Conservation (phyloP, 2,329 filamentous ascomycete genomes). For the Xylaria sp. region DNA sequence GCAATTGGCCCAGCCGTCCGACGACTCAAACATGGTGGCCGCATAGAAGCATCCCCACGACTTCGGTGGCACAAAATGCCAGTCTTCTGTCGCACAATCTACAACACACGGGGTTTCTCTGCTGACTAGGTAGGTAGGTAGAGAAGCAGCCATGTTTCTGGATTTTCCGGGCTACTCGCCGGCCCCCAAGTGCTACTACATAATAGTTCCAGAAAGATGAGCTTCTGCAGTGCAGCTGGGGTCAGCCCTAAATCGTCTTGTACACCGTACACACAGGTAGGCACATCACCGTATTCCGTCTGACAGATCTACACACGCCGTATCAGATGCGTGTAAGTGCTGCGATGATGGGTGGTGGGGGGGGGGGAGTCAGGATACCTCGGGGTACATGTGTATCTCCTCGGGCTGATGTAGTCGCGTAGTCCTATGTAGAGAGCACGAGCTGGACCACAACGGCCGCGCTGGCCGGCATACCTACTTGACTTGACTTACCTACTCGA, state of each 20-base stretch:
- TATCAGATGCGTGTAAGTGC: slow-evolving; percentile 10
- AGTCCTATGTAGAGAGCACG: not conserved
- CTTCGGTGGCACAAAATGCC: slow-evolving; percentile 3
- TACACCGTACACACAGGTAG: slow-evolving; percentile 18
- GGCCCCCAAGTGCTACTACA: not conserved
- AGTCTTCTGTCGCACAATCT: slow-evolving; percentile 6
- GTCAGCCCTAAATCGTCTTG: slow-evolving; percentile 29
- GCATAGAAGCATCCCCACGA: slow-evolving; percentile 10
- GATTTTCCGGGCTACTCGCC: slow-evolving; percentile 5
- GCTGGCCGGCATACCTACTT: slow-evolving; percentile 19
- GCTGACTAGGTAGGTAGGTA: no score
- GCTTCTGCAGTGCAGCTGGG: slow-evolving; percentile 16
- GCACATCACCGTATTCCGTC: slow-evolving; percentile 19
- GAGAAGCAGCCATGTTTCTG: slow-evolving; percentile 2
- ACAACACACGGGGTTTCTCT: slow-evolving; percentile 1
- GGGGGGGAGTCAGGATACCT: not conserved
- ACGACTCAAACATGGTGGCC: slow-evolving; percentile 14
- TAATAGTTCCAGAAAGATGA: not conserved
- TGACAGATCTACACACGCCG: slow-evolving; percentile 24
- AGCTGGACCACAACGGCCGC: not conserved
- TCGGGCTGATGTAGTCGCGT: not conserved
- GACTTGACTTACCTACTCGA: no score
- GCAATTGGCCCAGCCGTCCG: not conserved
- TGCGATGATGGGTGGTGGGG: slow-evolving; percentile 16
- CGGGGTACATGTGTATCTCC: not conserved